Conservation (phyloP, 2,329 filamentous ascomycete genomes). For the Curvularia lunata region DNA sequence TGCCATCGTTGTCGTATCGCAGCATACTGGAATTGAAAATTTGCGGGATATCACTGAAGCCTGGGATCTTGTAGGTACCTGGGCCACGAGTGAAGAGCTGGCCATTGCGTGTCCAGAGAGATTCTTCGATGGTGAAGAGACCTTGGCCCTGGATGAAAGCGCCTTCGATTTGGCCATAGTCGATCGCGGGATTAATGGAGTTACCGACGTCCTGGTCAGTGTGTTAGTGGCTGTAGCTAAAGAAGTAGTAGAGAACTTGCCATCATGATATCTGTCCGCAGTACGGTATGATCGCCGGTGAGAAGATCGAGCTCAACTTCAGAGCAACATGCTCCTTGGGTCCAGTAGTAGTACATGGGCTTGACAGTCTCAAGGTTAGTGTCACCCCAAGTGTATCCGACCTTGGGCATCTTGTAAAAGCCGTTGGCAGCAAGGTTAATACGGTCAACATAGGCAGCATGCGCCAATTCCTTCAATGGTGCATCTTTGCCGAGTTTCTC, state of each 20-base stretch:
- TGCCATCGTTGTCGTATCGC: constrained; percentile 64
- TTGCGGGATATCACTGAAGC: constrained; percentile 86
- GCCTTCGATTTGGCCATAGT: constrained; percentile 83
- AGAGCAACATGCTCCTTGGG: constrained; percentile 78
- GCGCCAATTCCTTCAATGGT: constrained; percentile 82
- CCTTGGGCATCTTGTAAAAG: constrained; percentile 96
- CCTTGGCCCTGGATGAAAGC: constrained; percentile 81
- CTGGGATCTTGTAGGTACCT: constrained; percentile 83
- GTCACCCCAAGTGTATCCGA: constrained; percentile 85
- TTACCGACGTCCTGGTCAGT: constrained; percentile 72
- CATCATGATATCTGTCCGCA: constrained; percentile 93
- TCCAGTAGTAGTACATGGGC: constrained; percentile 98
- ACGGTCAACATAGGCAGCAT: constrained; percentile 91
- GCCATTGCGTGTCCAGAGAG: constrained; percentile 70
- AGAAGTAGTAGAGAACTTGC: constrained; percentile 18
- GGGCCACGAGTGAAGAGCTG: constrained; percentile 69
- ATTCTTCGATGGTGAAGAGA: constrained; percentile 78
- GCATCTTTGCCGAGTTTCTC: constrained; percentile 78
- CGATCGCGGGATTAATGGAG: constrained; percentile 77
- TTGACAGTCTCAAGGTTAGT: constrained; percentile 44
- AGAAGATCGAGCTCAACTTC: constrained; percentile 92
- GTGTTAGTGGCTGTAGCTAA: constrained; percentile 7
- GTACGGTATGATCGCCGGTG: constrained; percentile 88
- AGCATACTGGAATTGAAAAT: constrained; percentile 81
- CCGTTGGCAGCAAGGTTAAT: constrained; percentile 95